phyloP scores from a whole-genome alignment of 805 yeast species.

The Suhomyces faveliae region DNA sequence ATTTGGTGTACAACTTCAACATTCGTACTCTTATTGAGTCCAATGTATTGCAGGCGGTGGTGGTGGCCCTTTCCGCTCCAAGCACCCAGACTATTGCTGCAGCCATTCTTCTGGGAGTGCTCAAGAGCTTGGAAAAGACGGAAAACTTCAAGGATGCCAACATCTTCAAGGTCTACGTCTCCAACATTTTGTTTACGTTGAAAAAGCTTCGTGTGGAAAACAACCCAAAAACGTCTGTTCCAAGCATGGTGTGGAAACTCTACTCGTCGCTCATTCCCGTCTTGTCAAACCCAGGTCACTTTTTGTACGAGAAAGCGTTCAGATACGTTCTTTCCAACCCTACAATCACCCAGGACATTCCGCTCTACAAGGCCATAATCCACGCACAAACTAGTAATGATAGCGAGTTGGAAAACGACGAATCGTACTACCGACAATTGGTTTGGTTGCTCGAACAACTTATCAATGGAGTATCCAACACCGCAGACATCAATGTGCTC shows the following conservation, averaged over 20 bases:
- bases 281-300: slow-evolving; percentile 67
- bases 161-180: slow-evolving; percentile 52
- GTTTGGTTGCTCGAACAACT: slow-evolving; percentile 63
- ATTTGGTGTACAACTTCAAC: slow-evolving; percentile 39
- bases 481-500: slow-evolving; percentile 53
- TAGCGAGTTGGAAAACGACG: slow-evolving; percentile 38
- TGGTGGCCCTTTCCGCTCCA: slow-evolving; percentile 44
- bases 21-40: slow-evolving; percentile 58
- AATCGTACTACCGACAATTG: slow-evolving; percentile 54
- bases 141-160: slow-evolving; percentile 53
- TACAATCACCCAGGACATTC: slow-evolving; percentile 42
- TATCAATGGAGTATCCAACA: slow-evolving; percentile 43
- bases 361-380: slow-evolving; percentile 43
- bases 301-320: slow-evolving; percentile 66
- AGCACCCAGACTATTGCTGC: slow-evolving; percentile 36
- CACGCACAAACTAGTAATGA: slow-evolving; percentile 21
- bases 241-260: slow-evolving; percentile 54
- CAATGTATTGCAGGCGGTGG: slow-evolving; percentile 50
- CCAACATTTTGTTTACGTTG: slow-evolving; percentile 43
- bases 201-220: slow-evolving; percentile 2
- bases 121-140: slow-evolving; percentile 39
- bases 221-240: slow-evolving; percentile 18
- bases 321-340: slow-evolving; percentile 65
- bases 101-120: slow-evolving; percentile 44
- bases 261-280: slow-evolving; percentile 57